Conservation (phyloP, 2,329 filamentous ascomycete genomes). For the Ceratocystis papillata region DNA sequence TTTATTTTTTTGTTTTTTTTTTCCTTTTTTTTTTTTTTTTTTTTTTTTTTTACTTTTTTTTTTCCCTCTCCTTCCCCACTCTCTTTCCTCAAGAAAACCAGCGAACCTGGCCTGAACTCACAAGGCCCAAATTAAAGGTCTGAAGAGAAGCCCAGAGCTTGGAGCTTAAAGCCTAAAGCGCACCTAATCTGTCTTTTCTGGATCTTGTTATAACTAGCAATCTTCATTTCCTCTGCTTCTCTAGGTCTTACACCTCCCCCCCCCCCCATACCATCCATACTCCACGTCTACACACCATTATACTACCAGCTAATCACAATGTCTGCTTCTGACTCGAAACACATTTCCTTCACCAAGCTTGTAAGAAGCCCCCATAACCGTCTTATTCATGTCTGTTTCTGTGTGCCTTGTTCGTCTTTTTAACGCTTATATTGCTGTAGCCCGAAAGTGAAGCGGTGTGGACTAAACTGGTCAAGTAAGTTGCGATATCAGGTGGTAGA, state of each 20-base stretch:
- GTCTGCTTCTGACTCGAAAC: conserved; percentile 24
- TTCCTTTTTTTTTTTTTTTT: neutral
- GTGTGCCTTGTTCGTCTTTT: neutral
- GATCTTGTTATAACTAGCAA: neutral
- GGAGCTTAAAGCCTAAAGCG: conserved; percentile 1
- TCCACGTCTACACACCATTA: no score
- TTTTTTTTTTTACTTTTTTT: neutral
- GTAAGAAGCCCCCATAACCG: neutral
- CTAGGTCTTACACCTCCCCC: neutral
- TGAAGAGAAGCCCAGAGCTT: neutral
- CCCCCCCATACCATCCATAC: no score
- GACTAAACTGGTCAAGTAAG: conserved; percentile 49
- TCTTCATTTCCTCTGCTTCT: neutral
- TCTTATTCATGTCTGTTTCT: neutral
- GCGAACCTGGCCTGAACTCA: neutral
- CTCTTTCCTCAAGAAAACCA: neutral
- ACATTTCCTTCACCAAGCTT: conserved; percentile 23
- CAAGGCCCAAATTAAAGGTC: no score
- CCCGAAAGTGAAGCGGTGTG: conserved; percentile 45
- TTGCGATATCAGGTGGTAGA: conserved; percentile 5
- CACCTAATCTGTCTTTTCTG: conserved; percentile 2
- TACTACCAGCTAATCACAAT: conserved; percentile 11
- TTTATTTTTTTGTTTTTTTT: neutral
- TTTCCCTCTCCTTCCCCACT: neutral
- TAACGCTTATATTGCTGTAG: conserved; percentile 29